These are phyloP conservation scores for Fusarium napiforme DNA, from an alignment of 2,329 filamentous ascomycete genomes.

Conservation along the genomic window DNA sequence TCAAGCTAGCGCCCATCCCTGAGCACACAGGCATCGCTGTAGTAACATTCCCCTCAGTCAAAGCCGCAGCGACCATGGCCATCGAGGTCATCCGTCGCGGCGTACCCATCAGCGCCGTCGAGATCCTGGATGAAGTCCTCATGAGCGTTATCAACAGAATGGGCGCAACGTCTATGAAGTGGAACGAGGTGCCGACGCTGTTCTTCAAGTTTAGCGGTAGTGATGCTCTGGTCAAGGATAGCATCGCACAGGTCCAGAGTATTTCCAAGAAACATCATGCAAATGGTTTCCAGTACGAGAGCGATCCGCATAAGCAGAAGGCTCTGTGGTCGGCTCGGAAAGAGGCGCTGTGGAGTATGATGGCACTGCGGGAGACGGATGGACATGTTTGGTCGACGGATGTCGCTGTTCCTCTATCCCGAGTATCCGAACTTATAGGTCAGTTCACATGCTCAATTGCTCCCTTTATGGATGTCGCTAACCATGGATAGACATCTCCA, in stretches of 20 bases:
- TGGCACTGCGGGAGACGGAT: constrained; percentile 70
- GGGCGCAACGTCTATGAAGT: constrained; percentile 73
- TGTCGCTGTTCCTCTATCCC: constrained; percentile 82
- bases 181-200: constrained; percentile 80
- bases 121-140: constrained; percentile 89
- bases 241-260: constrained; percentile 71
- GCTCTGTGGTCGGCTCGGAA: constrained; percentile 86
- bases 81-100: constrained; percentile 78
- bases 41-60: constrained; percentile 80
- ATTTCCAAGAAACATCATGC: background rate
- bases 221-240: constrained; percentile 78
- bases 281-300: constrained; percentile 68
- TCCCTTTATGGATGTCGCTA: accelerated
- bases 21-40: constrained; percentile 81
- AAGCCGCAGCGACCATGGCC: constrained; percentile 78
- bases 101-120: constrained; percentile 79
- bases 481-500: constrained; percentile 72
- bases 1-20: constrained; percentile 81
- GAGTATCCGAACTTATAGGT: constrained; percentile 73
- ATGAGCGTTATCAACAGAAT: constrained; percentile 84
- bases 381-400: constrained; percentile 80
- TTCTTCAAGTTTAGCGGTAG: constrained; percentile 91
- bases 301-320: constrained; percentile 74
- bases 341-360: constrained; percentile 83
- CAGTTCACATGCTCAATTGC: accelerated